These are phyloP conservation scores for Termitomyces sp. DNA, from an alignment of 768 basidiomycete genomes.

Conservation along the genomic window DNA sequence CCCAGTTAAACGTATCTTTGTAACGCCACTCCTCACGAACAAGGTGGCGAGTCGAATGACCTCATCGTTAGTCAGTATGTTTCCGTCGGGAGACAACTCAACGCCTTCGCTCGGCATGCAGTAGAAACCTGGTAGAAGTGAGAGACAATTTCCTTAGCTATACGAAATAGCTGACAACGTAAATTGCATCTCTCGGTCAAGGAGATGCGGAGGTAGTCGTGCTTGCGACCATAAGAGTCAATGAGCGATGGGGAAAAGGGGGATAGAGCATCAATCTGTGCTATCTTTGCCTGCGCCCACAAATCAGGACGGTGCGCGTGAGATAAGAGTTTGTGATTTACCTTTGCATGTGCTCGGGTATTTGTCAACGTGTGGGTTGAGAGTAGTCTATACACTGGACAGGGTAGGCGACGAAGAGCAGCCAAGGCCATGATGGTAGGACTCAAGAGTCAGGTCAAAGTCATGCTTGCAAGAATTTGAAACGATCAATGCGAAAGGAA, in stretches of 20 bases:
- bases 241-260: conserved; percentile 49
- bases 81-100: conserved; percentile 60
- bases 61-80: conserved; percentile 74
- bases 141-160: not conserved
- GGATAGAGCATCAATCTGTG: conserved; percentile 40
- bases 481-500: not conserved
- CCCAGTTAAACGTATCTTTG: conserved; percentile 83
- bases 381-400: conserved; percentile 5
- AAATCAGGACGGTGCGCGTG: not conserved
- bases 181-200: conserved; percentile 86
- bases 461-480: not conserved
- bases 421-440: conserved; percentile 4
- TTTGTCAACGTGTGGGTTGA: conserved; percentile 6
- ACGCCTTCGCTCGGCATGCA: conserved; percentile 86
- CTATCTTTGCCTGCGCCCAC: conserved; percentile 47
- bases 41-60: conserved; percentile 65
- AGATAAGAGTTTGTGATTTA: not conserved
- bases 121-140: conserved; percentile 64
- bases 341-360: conserved; percentile 16
- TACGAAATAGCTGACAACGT: conserved; percentile 46
- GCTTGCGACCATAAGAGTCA: conserved; percentile 63
- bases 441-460: conserved; percentile 1
- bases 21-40: conserved; percentile 79
- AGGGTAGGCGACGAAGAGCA: not conserved
- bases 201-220: conserved; percentile 86